phyloP scores from a whole-genome alignment of 2,329 filamentous ascomycete genomes.

The Knufia fluminis region DNA sequence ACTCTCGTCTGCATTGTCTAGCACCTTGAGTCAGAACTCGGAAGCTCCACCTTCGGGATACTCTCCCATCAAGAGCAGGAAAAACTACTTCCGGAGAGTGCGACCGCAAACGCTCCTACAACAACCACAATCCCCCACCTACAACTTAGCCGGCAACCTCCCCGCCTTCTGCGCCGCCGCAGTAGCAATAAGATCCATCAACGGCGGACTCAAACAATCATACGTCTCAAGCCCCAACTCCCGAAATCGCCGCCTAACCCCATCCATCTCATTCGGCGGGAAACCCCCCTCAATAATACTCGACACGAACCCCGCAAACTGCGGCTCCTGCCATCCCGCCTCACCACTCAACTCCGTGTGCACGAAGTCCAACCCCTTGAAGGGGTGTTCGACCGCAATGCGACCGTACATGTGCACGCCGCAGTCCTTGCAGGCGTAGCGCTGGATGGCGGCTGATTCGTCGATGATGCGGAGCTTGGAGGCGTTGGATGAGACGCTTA shows the following conservation, averaged over 20 bases:
- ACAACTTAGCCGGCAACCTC: too few species aligned
- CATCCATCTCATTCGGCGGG: conserved; percentile 45
- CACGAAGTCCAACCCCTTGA: conserved; percentile 62
- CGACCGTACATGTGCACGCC: conserved; percentile 56
- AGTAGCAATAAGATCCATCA: conserved; percentile 59
- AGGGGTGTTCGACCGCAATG: conserved; percentile 55
- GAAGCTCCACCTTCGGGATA: too few species aligned
- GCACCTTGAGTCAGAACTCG: too few species aligned
- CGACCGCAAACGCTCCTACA: too few species aligned
- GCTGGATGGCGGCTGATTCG: conserved; percentile 48
- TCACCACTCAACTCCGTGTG: conserved; percentile 52
- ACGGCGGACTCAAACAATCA: conserved; percentile 50
- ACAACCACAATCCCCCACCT: too few species aligned
- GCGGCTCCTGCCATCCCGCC: conserved; percentile 62
- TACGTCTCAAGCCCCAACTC: conserved; percentile 51
- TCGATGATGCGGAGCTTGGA: conserved; percentile 52
- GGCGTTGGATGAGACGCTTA: conserved; percentile 49
- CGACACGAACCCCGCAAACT: conserved; percentile 60
- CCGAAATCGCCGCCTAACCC: conserved; percentile 47
- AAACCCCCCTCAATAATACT: conserved; percentile 62
- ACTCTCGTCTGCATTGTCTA: too few species aligned
- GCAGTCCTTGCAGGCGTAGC: conserved; percentile 52
- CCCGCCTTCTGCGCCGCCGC: too few species aligned
- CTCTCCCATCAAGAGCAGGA: too few species aligned
- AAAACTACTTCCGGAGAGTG: too few species aligned